phyloP scores from a whole-genome alignment of 345 rosid species.

The Melaleuca quinquenervia region DNA sequence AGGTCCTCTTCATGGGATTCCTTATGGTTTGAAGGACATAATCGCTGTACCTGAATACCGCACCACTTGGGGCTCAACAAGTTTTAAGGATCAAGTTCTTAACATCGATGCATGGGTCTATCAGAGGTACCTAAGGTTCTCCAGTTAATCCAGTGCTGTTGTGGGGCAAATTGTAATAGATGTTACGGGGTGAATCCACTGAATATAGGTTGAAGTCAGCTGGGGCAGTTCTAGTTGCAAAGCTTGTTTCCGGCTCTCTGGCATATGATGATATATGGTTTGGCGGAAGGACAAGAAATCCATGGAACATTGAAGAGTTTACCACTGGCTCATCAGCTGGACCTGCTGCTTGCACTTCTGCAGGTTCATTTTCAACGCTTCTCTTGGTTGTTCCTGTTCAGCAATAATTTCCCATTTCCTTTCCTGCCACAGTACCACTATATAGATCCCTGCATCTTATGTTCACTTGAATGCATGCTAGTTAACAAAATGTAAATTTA shows the following conservation, averaged over 20 bases:
- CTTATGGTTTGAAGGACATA: slow-evolving; percentile 84
- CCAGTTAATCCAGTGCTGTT: neutral
- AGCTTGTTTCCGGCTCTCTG: slow-evolving; percentile 71
- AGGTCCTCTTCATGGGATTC: slow-evolving; percentile 96
- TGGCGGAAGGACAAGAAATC: slow-evolving; percentile 80
- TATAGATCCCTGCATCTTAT: neutral
- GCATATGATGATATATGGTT: slow-evolving; percentile 93
- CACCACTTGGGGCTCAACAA: slow-evolving; percentile 86
- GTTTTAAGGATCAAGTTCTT: slow-evolving; percentile 65
- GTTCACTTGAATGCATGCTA: neutral
- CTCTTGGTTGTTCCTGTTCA: neutral
- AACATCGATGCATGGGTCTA: slow-evolving; percentile 83
- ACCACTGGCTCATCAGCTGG: slow-evolving; percentile 90
- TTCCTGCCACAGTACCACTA: neutral
- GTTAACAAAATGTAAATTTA: neutral
- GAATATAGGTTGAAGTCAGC: slow-evolving; percentile 43
- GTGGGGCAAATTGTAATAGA: neutral
- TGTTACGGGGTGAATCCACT: neutral
- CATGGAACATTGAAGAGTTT: slow-evolving; percentile 91
- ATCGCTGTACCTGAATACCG: slow-evolving; percentile 62
- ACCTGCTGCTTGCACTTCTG: slow-evolving; percentile 82
- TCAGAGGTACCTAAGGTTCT: slow-evolving; percentile 33
- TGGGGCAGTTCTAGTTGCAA: slow-evolving; percentile 87
- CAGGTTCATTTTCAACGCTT: slow-evolving; percentile 32
- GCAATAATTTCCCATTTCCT: neutral